Conservation (phyloP, 306 rosid genomes). For the Sechiopsis laciniata region DNA sequence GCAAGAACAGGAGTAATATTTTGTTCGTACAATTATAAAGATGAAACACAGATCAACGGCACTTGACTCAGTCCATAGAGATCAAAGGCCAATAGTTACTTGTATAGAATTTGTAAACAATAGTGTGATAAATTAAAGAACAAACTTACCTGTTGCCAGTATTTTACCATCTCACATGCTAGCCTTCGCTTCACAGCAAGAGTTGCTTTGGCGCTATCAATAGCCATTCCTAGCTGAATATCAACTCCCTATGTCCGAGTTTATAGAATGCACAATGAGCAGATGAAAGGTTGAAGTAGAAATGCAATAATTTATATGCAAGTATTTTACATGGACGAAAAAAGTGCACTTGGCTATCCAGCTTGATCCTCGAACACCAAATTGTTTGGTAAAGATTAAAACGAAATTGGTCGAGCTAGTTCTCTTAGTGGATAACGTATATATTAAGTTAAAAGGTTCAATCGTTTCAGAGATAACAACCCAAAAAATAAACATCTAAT, state of each 20-base stretch:
- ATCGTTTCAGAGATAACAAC: background rate
- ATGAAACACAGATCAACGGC: background rate
- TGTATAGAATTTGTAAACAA: background rate
- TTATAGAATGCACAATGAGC: constrained; percentile 20
- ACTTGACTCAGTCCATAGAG: background rate
- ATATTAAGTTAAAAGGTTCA: background rate
- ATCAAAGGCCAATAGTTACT: background rate
- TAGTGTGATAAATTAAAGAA: constrained; percentile 9
- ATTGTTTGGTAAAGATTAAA: constrained; percentile 3
- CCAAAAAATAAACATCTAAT: background rate
- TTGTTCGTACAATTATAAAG: background rate
- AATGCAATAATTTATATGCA: background rate
- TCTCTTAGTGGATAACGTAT: background rate
- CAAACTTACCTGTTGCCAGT: constrained; percentile 86
- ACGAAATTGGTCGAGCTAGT: background rate
- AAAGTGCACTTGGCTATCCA: background rate
- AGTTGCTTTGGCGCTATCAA: constrained; percentile 95
- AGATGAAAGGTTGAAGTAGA: constrained; percentile 9
- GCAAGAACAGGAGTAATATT: background rate
- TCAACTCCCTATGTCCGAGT: constrained; percentile 63
- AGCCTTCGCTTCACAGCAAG: constrained; percentile 98
- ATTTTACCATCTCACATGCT: constrained; percentile 96
- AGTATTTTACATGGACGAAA: background rate
- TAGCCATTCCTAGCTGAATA: constrained; percentile 95
- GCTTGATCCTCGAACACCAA: background rate